phyloP scores from a whole-genome alignment of 208 protist species.

The Balamuthia mandrillaris region DNA sequence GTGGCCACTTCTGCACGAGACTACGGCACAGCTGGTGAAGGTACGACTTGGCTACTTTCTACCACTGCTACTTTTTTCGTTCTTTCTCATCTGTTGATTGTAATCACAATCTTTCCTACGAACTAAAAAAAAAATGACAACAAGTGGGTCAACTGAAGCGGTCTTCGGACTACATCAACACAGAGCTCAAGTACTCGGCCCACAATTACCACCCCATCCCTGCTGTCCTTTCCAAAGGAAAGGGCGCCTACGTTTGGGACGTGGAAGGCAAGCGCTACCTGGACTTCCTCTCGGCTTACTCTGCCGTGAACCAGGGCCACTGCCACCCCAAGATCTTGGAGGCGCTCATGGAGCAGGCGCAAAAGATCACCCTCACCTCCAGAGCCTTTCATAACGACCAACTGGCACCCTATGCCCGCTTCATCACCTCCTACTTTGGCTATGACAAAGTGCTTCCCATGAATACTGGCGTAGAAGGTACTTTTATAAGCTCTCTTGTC shows the following conservation, averaged over 20 bases:
- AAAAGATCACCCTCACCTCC: slow-evolving; percentile 69
- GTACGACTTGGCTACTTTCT: too few relatives aligned
- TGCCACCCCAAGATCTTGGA: slow-evolving; percentile 84
- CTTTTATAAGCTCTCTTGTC: background rate
- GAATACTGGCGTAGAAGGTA: slow-evolving; percentile 86
- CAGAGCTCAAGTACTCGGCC: slow-evolving; percentile 64
- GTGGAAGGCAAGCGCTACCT: slow-evolving; percentile 74
- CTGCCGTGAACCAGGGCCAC: slow-evolving; percentile 89
- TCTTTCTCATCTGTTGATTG: too few relatives aligned
- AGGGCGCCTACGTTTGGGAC: slow-evolving; percentile 81
- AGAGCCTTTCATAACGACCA: slow-evolving; percentile 78
- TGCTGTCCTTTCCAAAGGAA: slow-evolving; percentile 77
- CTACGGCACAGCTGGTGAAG: too few relatives aligned
- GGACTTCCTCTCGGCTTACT: slow-evolving; percentile 84
- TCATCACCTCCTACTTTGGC: slow-evolving; percentile 28
- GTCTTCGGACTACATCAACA: background rate
- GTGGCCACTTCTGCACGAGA: too few relatives aligned
- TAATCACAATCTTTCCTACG: too few relatives aligned
- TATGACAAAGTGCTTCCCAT: slow-evolving; percentile 78
- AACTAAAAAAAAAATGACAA: too few relatives aligned
- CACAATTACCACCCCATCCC: slow-evolving; percentile 83
- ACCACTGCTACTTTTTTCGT: too few relatives aligned
- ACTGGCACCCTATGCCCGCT: slow-evolving; percentile 41
- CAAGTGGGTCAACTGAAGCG: too few relatives aligned
- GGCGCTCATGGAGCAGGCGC: slow-evolving; percentile 75